Evolutionary conservation across 2,329 filamentous ascomycete genomes (phyloP), one percentile per base, ranked within the genome.

Genomic region (Colletotrichum plurivorum): DNA sequence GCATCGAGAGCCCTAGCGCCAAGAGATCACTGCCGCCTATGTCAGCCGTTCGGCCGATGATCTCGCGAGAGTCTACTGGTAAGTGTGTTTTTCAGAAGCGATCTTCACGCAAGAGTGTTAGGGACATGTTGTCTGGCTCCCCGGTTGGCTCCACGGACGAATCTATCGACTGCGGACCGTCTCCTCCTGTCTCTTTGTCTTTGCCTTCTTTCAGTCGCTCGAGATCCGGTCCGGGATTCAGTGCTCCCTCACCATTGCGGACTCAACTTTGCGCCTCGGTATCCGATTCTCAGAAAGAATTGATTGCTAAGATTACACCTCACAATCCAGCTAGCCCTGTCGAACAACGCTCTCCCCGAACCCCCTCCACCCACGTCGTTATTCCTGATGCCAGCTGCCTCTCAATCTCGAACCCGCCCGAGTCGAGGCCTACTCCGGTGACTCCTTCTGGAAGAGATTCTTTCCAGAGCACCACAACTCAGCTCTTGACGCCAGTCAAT

Each of bases 301-400:
- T 80, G 74, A 83, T 83, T 84, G 79, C 88, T 89, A 89, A 90
- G 78, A 80, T 80, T 77, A 79, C 76, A 75, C 76, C 77, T 75
- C 76, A 83, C 73, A 78, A 81, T 84, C 78, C 84, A 89, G 91
- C 89, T 71, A 92, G 87, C 79, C 89, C 92, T 58, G 81, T 89
- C 72, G 86, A 87, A 80, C 84, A 82, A 77, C 85, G 82, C 79
- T 89, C 93, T 10, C 94, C 94, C 18, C 92, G 89, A 67, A 98
- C 95, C 0, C 95, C 95, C 0, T 89, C 89, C 56, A 94, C 96
- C 69, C 87, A 86, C 62, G 87, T 93, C 75, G 85, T 91, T 27
- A 92, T 93, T 27, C 91, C 92, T 7, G 95, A 98, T 77, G 91
- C 94, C 1, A 97, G 93, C 79, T 89, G 90, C 46, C 83, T 97